Base-by-base conservation (phyloP, 352 stramenopile species). In the Pythium biforme region DNA sequence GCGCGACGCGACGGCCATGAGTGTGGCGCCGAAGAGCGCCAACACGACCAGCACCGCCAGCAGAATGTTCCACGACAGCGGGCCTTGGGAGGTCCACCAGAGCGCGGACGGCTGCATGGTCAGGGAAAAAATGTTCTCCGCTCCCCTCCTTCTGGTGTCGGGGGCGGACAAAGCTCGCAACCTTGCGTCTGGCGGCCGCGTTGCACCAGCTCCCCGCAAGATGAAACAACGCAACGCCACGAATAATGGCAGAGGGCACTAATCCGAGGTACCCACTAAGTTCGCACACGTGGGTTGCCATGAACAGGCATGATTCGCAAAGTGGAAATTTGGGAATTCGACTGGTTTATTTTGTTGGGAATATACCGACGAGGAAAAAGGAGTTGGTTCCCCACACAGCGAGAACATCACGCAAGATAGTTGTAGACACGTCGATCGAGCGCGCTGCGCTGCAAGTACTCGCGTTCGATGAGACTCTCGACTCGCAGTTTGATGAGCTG, bases 401-500 rank as follows among this genome's bases (percentile, higher is more conserved):
- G 12, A 52, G 29, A 49, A 17, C 25, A 33, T 86, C 88, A 99
- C 40, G 97, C 97, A 74, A 99, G 89, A 85, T 99, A 99, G 59
- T 94, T 96, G 88, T 99, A 99, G 48, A 98, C 71, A 26, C 87
- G 81, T 65, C 90, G 88, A 70, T 99, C 95, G 47, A 88, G 73
- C 25, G 92, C 70, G 63, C 92, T 94, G 45, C 97, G 91, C 70
- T 99, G 94, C 43, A 99, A 78, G 76, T 99, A 99, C 74, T 99
- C 97, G 54, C 97, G 87, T 70, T 99, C 97, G 65, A 99, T 99
- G 19, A 99, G 85, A 64, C 90, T 97, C 76, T 99, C 97, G 59
- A 99, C 98, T 41, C 97, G 86, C 59, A 98, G 96, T 86, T 99
- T 99, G 76, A 99, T 96, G 58, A 99, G 92, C 59, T 98, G 86